Evolutionary conservation across 257 asterid genomes (phyloP), one percentile per base, ranked within the genome.

Genomic region (Striga asiatica): DNA sequence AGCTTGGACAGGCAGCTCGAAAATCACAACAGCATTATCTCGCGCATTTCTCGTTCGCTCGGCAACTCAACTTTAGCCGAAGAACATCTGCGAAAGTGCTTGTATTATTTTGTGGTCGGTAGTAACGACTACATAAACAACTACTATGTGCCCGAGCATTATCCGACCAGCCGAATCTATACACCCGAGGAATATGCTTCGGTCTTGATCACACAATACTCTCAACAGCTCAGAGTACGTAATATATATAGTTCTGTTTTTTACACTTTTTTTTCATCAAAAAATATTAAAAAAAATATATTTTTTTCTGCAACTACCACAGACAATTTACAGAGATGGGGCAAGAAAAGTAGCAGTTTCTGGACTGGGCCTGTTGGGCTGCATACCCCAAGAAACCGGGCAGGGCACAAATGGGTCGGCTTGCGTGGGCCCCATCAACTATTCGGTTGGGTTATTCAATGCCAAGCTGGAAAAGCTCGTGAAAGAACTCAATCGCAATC

Each of bases 61-160:
- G 71, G 78, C 43, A 68, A 58, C 41, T 3, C 11, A 0, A 31
- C 47, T 31, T 13, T 64, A 48, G 58, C 80, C 34, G 54, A 71
- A 52, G 43, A 6, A 3, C 72, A 47, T 31, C 78, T 79, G 6
- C 27, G 35, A 23, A 70, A 73, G 48, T 73, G 83, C n/a, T 27
- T 76, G 12, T 79, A 79, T 38, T 54, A 54, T 14, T 55, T 66
- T 9, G 74, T 57, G 4, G 45, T 76, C 2, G 87, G 87, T 17
- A 79, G 70, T 64, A 79, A 79, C 11, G 87, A 73, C 47, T 79
- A 76, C 73, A 27, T 79, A 28, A 76, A 73, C 70, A 79, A 79
- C 50, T 79, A 79, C 57, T 63, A 31, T 34, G 3, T 14, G 18
- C 78, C 87, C 0, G 60, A 42, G 0, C 29, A 49, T 58, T 79